A percentile compares a stretch with the other conserved stretches of the same genome.
These are phyloP conservation scores for Polytrichum commune DNA, from an alignment of 225 moss, liverwort and hornwort species.

Conservation along the genomic window DNA sequence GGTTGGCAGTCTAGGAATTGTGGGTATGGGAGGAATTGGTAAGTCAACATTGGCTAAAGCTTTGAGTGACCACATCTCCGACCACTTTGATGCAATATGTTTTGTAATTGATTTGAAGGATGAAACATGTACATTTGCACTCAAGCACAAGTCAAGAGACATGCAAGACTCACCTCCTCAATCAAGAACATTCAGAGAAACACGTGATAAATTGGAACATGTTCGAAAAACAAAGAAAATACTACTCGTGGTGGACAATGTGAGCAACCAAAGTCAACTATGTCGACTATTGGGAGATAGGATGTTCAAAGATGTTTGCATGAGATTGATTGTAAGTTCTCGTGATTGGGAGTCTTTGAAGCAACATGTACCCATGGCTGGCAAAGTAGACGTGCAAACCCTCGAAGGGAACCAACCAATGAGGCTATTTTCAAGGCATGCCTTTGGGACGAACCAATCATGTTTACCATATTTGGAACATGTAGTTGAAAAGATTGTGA, in stretches of 20 bases:
- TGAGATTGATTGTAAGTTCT: not conserved
- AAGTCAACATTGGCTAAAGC: not conserved
- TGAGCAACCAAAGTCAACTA: not conserved
- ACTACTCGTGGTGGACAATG: not conserved
- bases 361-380: not conserved
- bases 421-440: conserved; percentile 4
- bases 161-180: not conserved
- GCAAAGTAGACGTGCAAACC: conserved; percentile 6
- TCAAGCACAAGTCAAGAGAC: not conserved
- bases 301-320: not conserved
- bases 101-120: not conserved
- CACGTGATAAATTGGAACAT: not conserved
- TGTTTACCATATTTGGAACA: too few relatives aligned
- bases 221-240: not conserved
- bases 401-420: not conserved
- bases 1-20: not conserved
- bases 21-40: not conserved
- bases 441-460: not conserved
- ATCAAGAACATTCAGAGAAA: not conserved
- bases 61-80: not conserved
- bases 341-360: conserved; percentile 1
- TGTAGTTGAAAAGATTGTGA: too few relatives aligned
- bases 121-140: not conserved
- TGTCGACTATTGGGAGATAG: not conserved
- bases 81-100: not conserved